These are phyloP conservation scores for Lasiosphaeria ovina DNA, from an alignment of 495 filamentous ascomycete genomes.

Conservation along the genomic window DNA sequence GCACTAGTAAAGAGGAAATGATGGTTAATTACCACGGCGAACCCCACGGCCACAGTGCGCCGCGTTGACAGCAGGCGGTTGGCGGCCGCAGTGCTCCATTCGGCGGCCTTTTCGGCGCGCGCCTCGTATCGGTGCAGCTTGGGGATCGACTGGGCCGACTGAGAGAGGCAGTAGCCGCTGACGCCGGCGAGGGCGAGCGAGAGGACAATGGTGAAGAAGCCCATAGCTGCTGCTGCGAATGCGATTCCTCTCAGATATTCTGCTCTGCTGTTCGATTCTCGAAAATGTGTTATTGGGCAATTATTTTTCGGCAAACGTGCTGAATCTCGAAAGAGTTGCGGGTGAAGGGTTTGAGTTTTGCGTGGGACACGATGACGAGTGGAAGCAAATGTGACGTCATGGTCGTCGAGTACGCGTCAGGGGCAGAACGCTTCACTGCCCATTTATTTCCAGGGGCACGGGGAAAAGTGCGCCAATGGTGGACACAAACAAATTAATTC, in stretches of 20 bases:
- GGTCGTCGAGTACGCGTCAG: background rate
- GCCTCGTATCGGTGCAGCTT: constrained; percentile 25
- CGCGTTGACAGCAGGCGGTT: constrained; percentile 25
- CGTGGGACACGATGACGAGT: background rate
- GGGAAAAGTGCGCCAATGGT: too few species aligned
- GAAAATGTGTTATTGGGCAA: background rate
- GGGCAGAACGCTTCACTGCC: background rate
- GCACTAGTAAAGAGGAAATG: too few species aligned
- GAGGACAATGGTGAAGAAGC: constrained; percentile 6
- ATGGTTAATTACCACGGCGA: constrained; percentile 13
- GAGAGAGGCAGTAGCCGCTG: constrained; percentile 19
- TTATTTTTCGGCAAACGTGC: background rate
- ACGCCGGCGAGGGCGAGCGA: constrained; percentile 13
- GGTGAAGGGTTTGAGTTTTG: background rate
- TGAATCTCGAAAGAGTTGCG: background rate
- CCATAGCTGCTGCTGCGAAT: background rate
- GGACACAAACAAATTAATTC: too few species aligned
- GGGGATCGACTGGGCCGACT: constrained; percentile 23
- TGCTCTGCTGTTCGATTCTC: background rate
- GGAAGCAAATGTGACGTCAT: background rate
- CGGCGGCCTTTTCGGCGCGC: constrained; percentile 23
- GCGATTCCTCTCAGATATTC: background rate
- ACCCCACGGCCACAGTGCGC: constrained; percentile 22
- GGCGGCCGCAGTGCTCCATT: constrained; percentile 24
- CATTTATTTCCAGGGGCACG: too few species aligned